Percentiles rank a stretch among this genome's conserved stretches.
Evolutionary conservation across 805 yeast genomes (phyloP).

Genomic region (Millerozyma miso): DNA sequence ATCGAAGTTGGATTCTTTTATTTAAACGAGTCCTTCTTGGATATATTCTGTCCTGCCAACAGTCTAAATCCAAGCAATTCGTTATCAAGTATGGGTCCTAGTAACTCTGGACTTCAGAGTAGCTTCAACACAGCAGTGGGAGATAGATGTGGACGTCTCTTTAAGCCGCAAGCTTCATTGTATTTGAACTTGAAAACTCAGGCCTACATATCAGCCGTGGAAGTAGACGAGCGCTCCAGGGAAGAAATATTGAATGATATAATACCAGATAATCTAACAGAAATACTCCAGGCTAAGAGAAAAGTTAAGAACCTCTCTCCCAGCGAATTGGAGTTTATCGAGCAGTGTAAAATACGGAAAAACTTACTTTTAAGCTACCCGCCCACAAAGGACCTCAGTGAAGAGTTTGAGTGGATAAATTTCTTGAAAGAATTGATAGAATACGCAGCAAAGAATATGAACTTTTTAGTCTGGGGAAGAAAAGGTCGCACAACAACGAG

Average conservation of each 20-base stretch:
- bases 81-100: constrained; percentile 30
- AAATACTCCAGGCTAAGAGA: constrained; percentile 34
- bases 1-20: constrained; percentile 84
- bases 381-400: constrained; percentile 51
- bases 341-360: constrained; percentile 67
- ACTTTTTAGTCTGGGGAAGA: constrained; percentile 68
- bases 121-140: constrained; percentile 31
- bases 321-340: constrained; percentile 73
- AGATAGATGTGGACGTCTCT: constrained; percentile 50
- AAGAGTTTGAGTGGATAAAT: constrained; percentile 80
- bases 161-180: constrained; percentile 76
- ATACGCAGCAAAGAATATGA: constrained; percentile 71
- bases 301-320: constrained; percentile 51
- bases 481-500: constrained; percentile 23
- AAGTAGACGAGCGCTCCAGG: constrained; percentile 55
- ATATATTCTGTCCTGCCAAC: constrained; percentile 79
- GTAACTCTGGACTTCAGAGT: constrained; percentile 30
- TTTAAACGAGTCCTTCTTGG: constrained; percentile 78
- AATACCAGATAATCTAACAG: constrained; percentile 64
- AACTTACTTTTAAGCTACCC: constrained; percentile 49
- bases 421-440: constrained; percentile 77
- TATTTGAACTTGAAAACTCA: constrained; percentile 90
- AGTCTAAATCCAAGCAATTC: constrained; percentile 47
- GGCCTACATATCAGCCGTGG: constrained; percentile 86
- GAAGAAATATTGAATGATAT: constrained; percentile 69